A percentile compares a stretch with the other conserved stretches of the same genome.
Evolutionary conservation across 306 rosid genomes (phyloP).

Genomic region (Citrullus colocynthis): DNA sequence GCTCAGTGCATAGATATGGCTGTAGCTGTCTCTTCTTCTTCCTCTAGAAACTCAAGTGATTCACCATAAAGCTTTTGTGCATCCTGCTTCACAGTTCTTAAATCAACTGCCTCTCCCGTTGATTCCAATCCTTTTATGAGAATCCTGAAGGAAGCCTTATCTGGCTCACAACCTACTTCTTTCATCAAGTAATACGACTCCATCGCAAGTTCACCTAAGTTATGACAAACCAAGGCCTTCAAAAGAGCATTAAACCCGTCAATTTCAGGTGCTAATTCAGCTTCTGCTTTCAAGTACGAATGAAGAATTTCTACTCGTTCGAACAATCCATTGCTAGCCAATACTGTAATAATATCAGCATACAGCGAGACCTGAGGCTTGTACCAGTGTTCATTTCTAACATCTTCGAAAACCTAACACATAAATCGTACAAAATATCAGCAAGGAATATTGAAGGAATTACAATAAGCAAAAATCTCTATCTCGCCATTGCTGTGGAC

Average conservation of each 20-base stretch:
- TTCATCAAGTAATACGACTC: conserved; percentile 35
- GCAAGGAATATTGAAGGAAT: not conserved
- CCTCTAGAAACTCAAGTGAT: conserved; percentile 29
- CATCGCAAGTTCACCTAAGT: conserved; percentile 16
- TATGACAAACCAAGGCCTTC: conserved; percentile 13
- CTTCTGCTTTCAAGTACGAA: conserved; percentile 23
- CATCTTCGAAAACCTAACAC: conserved; percentile 30
- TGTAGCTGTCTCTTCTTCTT: conserved; percentile 16
- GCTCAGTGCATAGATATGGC: not conserved
- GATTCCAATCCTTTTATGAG: conserved; percentile 29
- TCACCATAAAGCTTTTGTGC: conserved; percentile 28
- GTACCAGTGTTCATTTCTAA: conserved; percentile 32
- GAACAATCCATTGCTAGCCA: conserved; percentile 26
- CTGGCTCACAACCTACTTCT: conserved; percentile 30
- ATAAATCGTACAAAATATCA: not conserved
- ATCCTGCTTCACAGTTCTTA: conserved; percentile 23
- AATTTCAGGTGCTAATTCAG: conserved; percentile 18
- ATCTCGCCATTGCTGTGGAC: not conserved
- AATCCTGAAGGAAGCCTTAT: conserved; percentile 26
- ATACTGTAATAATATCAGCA: conserved; percentile 24
- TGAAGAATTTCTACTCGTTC: conserved; percentile 20
- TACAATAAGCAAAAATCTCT: not conserved
- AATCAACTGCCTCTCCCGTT: conserved; percentile 15
- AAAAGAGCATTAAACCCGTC: conserved; percentile 33
- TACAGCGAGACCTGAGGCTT: conserved; percentile 32